Evolutionary conservation across 2,329 filamentous ascomycete genomes (phyloP), one percentile per base, ranked within the genome.

Genomic region (Xylaria arbuscula): DNA sequence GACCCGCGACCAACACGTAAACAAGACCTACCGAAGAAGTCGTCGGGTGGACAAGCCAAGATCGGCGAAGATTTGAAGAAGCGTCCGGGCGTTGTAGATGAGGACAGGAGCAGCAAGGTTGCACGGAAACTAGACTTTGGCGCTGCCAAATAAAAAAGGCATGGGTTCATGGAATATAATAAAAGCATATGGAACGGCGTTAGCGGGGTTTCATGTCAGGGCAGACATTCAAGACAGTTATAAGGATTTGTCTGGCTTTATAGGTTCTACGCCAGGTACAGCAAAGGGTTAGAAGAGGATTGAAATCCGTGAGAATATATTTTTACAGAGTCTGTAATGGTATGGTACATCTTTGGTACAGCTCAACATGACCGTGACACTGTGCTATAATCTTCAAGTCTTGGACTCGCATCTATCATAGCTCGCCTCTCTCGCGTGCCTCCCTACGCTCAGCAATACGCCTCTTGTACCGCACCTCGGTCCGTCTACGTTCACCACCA

Each of bases 401-500:
- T 40, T 45, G 53, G 10, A 10, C 45, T 47, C 32, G 53, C 7
- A 24, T 24, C 32, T 40, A 66, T 66, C 60, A 68, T 34, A 74
- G 55, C 66, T 76, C 72, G 42, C 73, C 78, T 60, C 72, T 73
- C 75, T 83, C 83, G 73, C 79, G 85, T 78, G 70, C 81, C 78
- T 93, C 93, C 80, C 90, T 92, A 73, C 93, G 90, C 83, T 94
- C 92, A 42, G 90, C 90, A 60, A 92, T 89, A 72, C 91, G 88
- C 83, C 89, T 91, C 90, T 97, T 97, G 75, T 94, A 93, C 75
- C 93, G 87, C 61, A 98, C 90, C 83, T 97, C 91, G 17, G 92
- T 92, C 80, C 88, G 90, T 81, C 96, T 89, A 80, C 96, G 90
- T 86, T 99, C 96, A 85, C 96, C 96, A 77, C 96, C 96, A 81